Conservation (phyloP, 2,329 filamentous ascomycete species). For the Ceratocystis destructans region DNA sequence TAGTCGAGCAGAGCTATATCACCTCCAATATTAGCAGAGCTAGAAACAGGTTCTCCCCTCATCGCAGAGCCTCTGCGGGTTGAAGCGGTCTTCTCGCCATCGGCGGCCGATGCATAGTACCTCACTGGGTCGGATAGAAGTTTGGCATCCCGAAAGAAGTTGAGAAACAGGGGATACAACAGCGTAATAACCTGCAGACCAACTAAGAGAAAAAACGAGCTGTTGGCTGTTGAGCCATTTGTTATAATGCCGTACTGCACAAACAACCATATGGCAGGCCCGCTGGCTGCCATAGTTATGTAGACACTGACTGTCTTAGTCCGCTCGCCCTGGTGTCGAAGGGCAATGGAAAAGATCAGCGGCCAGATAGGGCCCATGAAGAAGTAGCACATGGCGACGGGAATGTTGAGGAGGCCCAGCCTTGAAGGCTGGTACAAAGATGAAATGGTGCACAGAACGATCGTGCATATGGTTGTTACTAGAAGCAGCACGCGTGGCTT, state of each 20-base stretch:
- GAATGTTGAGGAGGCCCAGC: constrained; percentile 40
- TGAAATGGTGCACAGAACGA: constrained; percentile 32
- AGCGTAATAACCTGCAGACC: constrained; percentile 35
- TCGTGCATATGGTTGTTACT: constrained; percentile 39
- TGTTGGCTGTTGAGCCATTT: constrained; percentile 44
- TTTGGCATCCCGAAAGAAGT: constrained; percentile 34
- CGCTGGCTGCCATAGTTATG: constrained; percentile 62
- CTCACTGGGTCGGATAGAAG: constrained; percentile 29
- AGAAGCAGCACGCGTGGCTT: constrained; percentile 55
- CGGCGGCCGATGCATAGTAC: not conserved
- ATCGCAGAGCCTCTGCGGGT: not conserved
- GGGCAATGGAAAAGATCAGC: constrained; percentile 63
- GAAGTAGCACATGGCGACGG: constrained; percentile 59
- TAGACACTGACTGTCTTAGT: constrained; percentile 67
- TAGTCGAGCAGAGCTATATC: not conserved
- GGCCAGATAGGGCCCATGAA: constrained; percentile 76
- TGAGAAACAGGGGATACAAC: constrained; percentile 38
- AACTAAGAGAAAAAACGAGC: constrained; percentile 51
- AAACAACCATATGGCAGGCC: constrained; percentile 61
- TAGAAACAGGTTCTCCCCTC: not conserved
- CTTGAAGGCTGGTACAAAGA: constrained; percentile 36
- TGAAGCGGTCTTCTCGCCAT: not conserved
- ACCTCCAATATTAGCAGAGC: not conserved
- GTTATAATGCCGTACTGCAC: constrained; percentile 55
- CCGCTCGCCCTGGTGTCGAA: constrained; percentile 65